These are phyloP conservation scores for Aspergillus ustus DNA, from an alignment of 2,329 filamentous ascomycete species.

Conservation along the genomic window DNA sequence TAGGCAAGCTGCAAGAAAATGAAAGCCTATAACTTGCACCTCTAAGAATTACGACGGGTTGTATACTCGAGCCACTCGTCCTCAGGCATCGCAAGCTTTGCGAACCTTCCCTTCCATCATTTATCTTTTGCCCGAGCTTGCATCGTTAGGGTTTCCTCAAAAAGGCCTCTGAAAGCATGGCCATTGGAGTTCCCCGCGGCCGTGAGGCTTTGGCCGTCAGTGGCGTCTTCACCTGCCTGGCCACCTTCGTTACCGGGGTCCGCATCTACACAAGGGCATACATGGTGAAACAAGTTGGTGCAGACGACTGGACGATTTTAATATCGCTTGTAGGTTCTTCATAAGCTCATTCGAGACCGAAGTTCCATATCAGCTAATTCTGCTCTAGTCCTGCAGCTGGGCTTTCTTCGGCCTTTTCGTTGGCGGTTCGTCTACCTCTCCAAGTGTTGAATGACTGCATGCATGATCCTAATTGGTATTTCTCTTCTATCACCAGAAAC, in stretches of 20 bases:
- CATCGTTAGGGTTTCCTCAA: neutral
- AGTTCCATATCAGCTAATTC: neutral
- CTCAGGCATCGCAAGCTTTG: slow-evolving; percentile 2
- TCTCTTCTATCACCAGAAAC: slow-evolving; percentile 26
- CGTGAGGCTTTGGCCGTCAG: slow-evolving; percentile 33
- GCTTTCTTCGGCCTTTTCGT: slow-evolving; percentile 36
- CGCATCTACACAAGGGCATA: slow-evolving; percentile 46
- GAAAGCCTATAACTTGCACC: neutral
- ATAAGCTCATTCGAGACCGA: neutral
- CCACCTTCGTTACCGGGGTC: slow-evolving; percentile 39
- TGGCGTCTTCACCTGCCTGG: slow-evolving; percentile 37
- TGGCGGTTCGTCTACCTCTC: slow-evolving; percentile 31
- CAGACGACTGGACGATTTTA: slow-evolving; percentile 45
- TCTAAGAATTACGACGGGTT: neutral
- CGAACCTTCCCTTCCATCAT: neutral
- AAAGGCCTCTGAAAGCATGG: slow-evolving; percentile 23
- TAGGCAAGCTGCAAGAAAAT: neutral
- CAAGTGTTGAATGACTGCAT: slow-evolving; percentile 2
- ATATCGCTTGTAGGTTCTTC: slow-evolving; percentile 36
- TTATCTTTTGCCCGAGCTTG: neutral
- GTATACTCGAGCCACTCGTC: slow-evolving; percentile 8
- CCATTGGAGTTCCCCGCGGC: slow-evolving; percentile 33
- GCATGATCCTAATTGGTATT: neutral
- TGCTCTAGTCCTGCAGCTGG: slow-evolving; percentile 33
- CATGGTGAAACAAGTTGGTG: slow-evolving; percentile 40